These are phyloP conservation scores for Monosporascus sp. DNA, from an alignment of 2,329 filamentous ascomycete genomes.

Conservation along the genomic window DNA sequence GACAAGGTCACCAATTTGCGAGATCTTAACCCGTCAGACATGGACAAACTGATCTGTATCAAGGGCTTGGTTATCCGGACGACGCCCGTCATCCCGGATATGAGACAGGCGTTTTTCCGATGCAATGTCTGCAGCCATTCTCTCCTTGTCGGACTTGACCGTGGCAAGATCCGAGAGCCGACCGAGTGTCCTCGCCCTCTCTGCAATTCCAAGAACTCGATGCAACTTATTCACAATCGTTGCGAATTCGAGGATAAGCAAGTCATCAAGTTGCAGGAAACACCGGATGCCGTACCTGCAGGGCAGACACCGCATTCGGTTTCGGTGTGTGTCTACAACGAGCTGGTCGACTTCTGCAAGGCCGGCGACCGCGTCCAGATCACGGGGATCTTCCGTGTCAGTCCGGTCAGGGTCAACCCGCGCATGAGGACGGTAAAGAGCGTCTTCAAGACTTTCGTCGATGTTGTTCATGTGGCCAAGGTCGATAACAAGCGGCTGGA, in stretches of 20 bases:
- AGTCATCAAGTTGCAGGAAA: constrained; percentile 97
- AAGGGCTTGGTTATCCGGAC: constrained; percentile 95
- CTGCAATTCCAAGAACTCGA: constrained; percentile 85
- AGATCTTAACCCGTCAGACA: constrained; percentile 89
- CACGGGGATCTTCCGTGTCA: constrained; percentile 94
- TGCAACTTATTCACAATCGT: constrained; percentile 97
- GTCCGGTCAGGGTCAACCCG: constrained; percentile 88
- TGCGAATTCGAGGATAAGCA: constrained; percentile 96
- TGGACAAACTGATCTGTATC: constrained; percentile 92
- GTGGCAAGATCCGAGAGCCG: constrained; percentile 93
- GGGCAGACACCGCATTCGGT: constrained; percentile 97
- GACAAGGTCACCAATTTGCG: constrained; percentile 85
- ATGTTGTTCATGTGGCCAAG: constrained; percentile 93
- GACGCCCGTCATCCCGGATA: constrained; percentile 94
- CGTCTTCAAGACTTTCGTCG: constrained; percentile 96
- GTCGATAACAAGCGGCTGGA: constrained; percentile 93
- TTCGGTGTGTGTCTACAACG: constrained; percentile 92
- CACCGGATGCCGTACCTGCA: constrained; percentile 87
- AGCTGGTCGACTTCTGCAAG: constrained; percentile 95
- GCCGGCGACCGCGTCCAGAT: constrained; percentile 94
- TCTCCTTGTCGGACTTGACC: constrained; percentile 84
- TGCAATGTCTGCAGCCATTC: constrained; percentile 92
- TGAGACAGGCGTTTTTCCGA: constrained; percentile 98
- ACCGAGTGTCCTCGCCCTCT: constrained; percentile 79
- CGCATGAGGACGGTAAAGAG: constrained; percentile 89